Percentiles rank a stretch among this genome's conserved stretches.
These are phyloP conservation scores for Albophoma yamanashiensis DNA, from an alignment of 2,329 filamentous ascomycete species.

Conservation along the genomic window DNA sequence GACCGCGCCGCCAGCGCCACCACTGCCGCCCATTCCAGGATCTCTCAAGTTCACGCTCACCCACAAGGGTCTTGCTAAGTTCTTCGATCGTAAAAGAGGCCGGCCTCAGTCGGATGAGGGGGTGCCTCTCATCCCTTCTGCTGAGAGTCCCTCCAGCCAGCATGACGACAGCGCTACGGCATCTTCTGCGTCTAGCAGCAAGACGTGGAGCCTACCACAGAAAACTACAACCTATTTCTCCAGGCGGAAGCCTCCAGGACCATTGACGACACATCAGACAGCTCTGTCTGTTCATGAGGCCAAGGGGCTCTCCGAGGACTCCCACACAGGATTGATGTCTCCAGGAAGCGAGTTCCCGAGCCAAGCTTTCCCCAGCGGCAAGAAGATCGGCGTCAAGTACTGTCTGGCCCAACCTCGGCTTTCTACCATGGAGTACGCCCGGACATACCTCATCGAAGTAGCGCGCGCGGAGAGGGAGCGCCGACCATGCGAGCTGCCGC, in stretches of 20 bases:
- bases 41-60: slow-evolving; percentile 11
- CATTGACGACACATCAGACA: background rate
- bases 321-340: background rate
- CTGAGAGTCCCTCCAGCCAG: background rate
- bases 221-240: background rate
- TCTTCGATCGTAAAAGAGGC: slow-evolving; percentile 16
- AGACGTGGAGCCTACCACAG: background rate
- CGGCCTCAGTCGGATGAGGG: slow-evolving; percentile 8
- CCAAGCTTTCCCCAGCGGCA: no score
- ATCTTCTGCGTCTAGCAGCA: background rate
- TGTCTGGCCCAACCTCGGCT: slow-evolving; percentile 17
- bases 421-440: slow-evolving; percentile 29
- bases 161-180: background rate
- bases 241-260: background rate
- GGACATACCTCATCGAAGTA: slow-evolving; percentile 23
- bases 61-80: slow-evolving; percentile 14
- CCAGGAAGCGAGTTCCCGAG: background rate
- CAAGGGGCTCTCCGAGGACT: background rate
- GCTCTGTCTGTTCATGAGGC: background rate
- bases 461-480: slow-evolving; percentile 14
- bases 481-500: slow-evolving; percentile 16
- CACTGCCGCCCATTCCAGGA: slow-evolving; percentile 22
- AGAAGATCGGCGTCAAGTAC: background rate
- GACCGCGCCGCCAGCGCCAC: slow-evolving; percentile 13
- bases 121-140: background rate